A percentile compares a stretch with the other conserved stretches of the same genome.
Conservation (phyloP, 2,329 filamentous ascomycete species). For the Aspergillus sp. region DNA sequence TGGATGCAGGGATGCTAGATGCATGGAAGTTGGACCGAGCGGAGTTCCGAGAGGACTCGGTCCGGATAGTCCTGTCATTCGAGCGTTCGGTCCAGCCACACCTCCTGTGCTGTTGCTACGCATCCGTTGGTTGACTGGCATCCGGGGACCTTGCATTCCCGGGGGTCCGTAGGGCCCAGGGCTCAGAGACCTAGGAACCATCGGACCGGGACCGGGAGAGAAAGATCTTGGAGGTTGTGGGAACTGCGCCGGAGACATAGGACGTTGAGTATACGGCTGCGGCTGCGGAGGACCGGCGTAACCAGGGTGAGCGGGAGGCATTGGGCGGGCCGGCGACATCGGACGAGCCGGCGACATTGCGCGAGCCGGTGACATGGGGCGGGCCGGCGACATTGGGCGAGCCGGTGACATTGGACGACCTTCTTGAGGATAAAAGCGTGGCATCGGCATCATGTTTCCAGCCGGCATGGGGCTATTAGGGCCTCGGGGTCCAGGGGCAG, state of each 20-base stretch:
- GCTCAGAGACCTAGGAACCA: conserved; percentile 38
- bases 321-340: conserved; percentile 27
- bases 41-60: conserved; percentile 33
- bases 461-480: conserved; percentile 36
- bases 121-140: conserved; percentile 40
- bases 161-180: conserved; percentile 48
- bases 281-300: conserved; percentile 32
- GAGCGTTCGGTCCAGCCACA: conserved; percentile 27
- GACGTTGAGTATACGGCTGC: conserved; percentile 25
- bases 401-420: conserved; percentile 43
- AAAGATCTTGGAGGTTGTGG: conserved; percentile 40
- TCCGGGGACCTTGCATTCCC: conserved; percentile 44
- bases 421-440: conserved; percentile 39
- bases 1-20: conserved; percentile 35
- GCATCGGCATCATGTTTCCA: conserved; percentile 31
- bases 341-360: conserved; percentile 35
- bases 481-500: conserved; percentile 32
- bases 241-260: conserved; percentile 39
- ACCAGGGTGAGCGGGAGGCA: conserved; percentile 15
- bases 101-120: conserved; percentile 49
- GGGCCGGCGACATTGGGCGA: conserved; percentile 35
- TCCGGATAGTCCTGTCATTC: conserved; percentile 19
- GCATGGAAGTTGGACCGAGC: conserved; percentile 30
- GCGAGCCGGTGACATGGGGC: conserved; percentile 19
- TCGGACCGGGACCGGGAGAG: conserved; percentile 33